A percentile compares a stretch with the other conserved stretches of the same genome.
Evolutionary conservation across 331 rosid genomes (phyloP).

Genomic region (Erythrophleum ivorense): DNA sequence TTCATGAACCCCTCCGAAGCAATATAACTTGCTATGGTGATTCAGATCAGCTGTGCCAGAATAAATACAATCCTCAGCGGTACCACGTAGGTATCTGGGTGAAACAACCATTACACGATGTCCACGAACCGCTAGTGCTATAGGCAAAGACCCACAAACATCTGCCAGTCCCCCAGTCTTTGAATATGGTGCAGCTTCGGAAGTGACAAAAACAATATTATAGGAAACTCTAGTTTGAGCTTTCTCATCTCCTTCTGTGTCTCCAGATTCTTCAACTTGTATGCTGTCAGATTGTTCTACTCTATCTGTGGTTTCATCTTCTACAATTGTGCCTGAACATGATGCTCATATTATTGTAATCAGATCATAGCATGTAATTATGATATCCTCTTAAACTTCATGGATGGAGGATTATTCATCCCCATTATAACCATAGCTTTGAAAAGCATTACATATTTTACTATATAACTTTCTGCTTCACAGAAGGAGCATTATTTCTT

Average conservation of each 20-base stretch:
- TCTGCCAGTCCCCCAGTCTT: constrained; percentile 93
- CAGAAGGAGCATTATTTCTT: not conserved
- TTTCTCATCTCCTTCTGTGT: constrained; percentile 34
- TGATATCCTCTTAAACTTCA: constrained; percentile 30
- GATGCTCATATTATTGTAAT: not conserved
- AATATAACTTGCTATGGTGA: constrained; percentile 38
- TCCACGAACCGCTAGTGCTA: constrained; percentile 80
- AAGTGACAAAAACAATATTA: constrained; percentile 69
- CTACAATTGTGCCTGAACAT: not conserved
- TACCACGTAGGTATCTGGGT: constrained; percentile 71
- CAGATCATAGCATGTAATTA: constrained; percentile 24
- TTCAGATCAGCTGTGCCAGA: constrained; percentile 53
- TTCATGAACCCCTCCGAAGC: constrained; percentile 75
- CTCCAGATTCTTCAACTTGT: constrained; percentile 31
- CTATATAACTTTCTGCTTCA: not conserved
- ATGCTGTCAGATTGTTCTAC: constrained; percentile 26
- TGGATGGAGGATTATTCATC: constrained; percentile 12
- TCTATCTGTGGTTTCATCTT: constrained; percentile 25
- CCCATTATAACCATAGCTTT: not conserved
- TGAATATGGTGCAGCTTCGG: constrained; percentile 91
- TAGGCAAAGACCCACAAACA: constrained; percentile 93
- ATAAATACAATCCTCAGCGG: constrained; percentile 58
- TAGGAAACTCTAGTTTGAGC: constrained; percentile 33
- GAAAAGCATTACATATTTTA: not conserved
- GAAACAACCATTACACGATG: constrained; percentile 94